These are phyloP conservation scores for Filosporella fistucella DNA, from an alignment of 495 filamentous ascomycete genomes.

Conservation along the genomic window DNA sequence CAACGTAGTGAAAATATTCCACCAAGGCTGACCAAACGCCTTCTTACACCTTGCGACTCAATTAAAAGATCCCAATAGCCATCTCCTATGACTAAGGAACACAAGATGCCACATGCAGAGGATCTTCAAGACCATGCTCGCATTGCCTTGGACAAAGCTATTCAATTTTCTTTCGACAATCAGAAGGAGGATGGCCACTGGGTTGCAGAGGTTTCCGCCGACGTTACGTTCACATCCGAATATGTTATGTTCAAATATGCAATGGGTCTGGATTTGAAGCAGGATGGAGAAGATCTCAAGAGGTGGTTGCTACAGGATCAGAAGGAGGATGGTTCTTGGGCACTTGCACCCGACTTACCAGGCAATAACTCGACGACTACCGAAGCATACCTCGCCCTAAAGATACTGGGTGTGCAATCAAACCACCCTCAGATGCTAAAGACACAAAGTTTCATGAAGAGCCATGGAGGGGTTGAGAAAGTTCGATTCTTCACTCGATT, in stretches of 20 bases:
- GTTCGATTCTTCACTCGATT: slow-evolving; percentile 21
- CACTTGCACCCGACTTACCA: slow-evolving; percentile 28
- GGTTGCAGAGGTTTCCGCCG: slow-evolving; percentile 2
- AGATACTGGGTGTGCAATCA: slow-evolving; percentile 28
- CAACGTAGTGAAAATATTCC: too few relatives aligned
- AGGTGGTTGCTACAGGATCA: neutral
- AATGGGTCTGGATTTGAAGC: neutral
- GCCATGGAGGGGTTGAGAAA: slow-evolving; percentile 32
- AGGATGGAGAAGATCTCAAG: neutral
- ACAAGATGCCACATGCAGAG: too few relatives aligned
- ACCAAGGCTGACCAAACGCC: too few relatives aligned
- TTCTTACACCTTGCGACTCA: too few relatives aligned
- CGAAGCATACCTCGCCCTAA: slow-evolving; percentile 38
- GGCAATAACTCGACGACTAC: slow-evolving; percentile 34
- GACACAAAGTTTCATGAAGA: slow-evolving; percentile 27
- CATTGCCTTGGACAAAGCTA: too few relatives aligned
- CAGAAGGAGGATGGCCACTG: slow-evolving; percentile 2
- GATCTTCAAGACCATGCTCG: too few relatives aligned
- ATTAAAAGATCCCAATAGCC: too few relatives aligned
- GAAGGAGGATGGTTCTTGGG: slow-evolving; percentile 35
- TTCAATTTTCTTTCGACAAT: neutral
- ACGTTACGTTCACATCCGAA: slow-evolving; percentile 4
- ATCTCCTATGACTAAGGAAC: too few relatives aligned
- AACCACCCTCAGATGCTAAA: slow-evolving; percentile 22
- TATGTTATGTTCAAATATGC: neutral